These are phyloP conservation scores for Kondoa subrosea DNA, from an alignment of 768 basidiomycete species.

Conservation along the genomic window DNA sequence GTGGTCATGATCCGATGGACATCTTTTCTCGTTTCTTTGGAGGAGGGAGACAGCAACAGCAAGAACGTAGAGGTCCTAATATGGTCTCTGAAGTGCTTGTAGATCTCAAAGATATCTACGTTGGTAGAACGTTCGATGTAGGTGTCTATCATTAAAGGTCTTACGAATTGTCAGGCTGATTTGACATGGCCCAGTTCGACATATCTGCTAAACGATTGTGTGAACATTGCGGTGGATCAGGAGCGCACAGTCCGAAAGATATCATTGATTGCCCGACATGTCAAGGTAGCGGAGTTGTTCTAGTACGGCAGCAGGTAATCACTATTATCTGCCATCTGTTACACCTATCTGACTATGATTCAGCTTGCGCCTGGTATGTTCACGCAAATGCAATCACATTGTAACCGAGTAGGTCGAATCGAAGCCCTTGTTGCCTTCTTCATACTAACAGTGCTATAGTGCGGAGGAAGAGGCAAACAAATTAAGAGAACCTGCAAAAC, in stretches of 20 bases:
- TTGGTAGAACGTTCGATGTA: constrained; percentile 68
- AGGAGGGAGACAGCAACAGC: constrained; percentile 35
- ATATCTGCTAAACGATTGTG: constrained; percentile 82
- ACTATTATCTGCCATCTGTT: too few species aligned
- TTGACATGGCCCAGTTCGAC: constrained; percentile 56
- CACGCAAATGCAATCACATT: constrained; percentile 34
- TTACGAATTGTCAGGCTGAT: background rate
- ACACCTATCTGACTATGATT: too few species aligned
- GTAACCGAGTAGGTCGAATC: constrained; percentile 9
- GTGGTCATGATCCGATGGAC: constrained; percentile 71
- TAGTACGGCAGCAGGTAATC: constrained; percentile 82
- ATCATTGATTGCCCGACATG: constrained; percentile 55
- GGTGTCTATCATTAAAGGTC: constrained; percentile 23
- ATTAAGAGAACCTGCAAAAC: constrained; percentile 65
- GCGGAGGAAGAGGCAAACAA: constrained; percentile 62
- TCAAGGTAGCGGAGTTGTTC: constrained; percentile 63
- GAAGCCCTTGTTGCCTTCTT: background rate
- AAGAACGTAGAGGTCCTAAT: constrained; percentile 33
- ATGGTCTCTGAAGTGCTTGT: constrained; percentile 32
- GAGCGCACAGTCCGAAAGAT: constrained; percentile 59
- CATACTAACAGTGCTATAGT: constrained; percentile 33
- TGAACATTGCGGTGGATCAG: constrained; percentile 89
- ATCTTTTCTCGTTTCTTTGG: constrained; percentile 88
- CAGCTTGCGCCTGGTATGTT: constrained; percentile 38
- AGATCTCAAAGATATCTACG: constrained; percentile 43